Conservation (phyloP, 371 early-diverging fungal species). For the Cokeromyces recurvatus region DNA sequence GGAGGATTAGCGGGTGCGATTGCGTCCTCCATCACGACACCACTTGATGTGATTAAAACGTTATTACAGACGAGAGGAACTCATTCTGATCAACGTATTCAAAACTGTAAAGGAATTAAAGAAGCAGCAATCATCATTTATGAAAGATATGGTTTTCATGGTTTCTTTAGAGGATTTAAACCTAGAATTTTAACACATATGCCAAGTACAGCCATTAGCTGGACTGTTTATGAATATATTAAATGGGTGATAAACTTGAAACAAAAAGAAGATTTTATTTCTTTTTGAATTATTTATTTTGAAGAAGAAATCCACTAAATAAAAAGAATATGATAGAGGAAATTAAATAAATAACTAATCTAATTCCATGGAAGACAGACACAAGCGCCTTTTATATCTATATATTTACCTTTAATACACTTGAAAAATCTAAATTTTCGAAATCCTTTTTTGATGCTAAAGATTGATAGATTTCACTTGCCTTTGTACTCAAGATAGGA, state of each 20-base stretch:
- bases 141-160: conserved; percentile 65
- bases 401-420: conserved; percentile 60
- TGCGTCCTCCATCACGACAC: conserved; percentile 89
- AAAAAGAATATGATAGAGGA: no score
- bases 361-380: no score
- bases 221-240: conserved; percentile 89
- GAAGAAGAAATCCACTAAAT: no score
- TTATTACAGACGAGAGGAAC: conserved; percentile 87
- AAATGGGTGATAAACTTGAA: conserved; percentile 57
- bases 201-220: conserved; percentile 93
- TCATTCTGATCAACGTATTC: conserved; percentile 61
- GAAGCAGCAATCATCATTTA: conserved; percentile 75
- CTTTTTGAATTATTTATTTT: conserved; percentile 1
- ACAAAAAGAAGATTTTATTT: conserved; percentile 5
- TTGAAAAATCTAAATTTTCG: conserved; percentile 69
- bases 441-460: conserved; percentile 54
- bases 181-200: conserved; percentile 85
- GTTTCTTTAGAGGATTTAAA: conserved; percentile 79
- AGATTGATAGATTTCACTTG: conserved; percentile 76
- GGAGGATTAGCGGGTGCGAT: conserved; percentile 90
- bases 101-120: conserved; percentile 63
- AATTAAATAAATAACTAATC: no score
- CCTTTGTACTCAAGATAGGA: conserved; percentile 70
- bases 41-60: conserved; percentile 93
- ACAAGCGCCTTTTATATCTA: no score